These are phyloP conservation scores for Penicillium polonicum DNA, from an alignment of 2,329 filamentous ascomycete species.

Conservation along the genomic window DNA sequence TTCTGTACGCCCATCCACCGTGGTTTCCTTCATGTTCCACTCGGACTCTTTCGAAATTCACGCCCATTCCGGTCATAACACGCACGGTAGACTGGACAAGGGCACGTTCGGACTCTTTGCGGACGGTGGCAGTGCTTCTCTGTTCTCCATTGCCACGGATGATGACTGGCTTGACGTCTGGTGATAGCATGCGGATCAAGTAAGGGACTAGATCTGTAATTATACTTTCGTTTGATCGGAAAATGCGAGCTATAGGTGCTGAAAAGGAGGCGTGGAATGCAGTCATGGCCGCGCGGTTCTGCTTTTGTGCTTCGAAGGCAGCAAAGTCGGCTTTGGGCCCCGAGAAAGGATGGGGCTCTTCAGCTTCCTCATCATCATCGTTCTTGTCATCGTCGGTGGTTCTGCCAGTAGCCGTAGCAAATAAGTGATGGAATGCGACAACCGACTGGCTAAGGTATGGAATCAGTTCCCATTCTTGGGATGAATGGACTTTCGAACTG, in stretches of 20 bases:
- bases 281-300: constrained; percentile 71
- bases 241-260: constrained; percentile 69
- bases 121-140: constrained; percentile 74
- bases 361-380: constrained; percentile 46
- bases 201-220: constrained; percentile 83
- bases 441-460: constrained; percentile 85
- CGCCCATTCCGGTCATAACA: constrained; percentile 77
- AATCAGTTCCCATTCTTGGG: constrained; percentile 88
- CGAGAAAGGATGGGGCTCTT: constrained; percentile 68
- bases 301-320: constrained; percentile 76
- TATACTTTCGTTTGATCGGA: constrained; percentile 74
- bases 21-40: constrained; percentile 67
- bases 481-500: constrained; percentile 73
- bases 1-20: constrained; percentile 79
- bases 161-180: constrained; percentile 87
- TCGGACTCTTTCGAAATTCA: constrained; percentile 75
- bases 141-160: constrained; percentile 68
- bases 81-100: constrained; percentile 79
- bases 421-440: constrained; percentile 87
- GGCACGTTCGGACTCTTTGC: constrained; percentile 77
- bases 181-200: constrained; percentile 77
- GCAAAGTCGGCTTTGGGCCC: constrained; percentile 79
- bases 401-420: constrained; percentile 67
- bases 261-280: constrained; percentile 70
- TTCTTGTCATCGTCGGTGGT: constrained; percentile 47